A percentile compares a stretch with the other conserved stretches of the same genome.
phyloP scores from a whole-genome alignment of 257 asterid genomes.

The Forsythia viridissima region DNA sequence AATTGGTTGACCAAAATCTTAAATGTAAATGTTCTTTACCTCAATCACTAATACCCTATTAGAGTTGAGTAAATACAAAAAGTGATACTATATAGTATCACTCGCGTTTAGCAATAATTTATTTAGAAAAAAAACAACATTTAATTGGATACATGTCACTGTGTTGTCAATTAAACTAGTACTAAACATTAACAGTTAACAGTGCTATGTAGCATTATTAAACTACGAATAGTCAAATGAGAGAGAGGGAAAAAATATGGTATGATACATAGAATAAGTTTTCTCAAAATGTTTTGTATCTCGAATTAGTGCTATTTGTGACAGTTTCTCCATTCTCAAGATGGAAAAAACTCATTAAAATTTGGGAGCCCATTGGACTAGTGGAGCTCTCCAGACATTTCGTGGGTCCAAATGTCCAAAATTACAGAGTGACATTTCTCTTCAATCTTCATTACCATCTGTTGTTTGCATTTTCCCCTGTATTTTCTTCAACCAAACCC shows the following conservation, averaged over 20 bases:
- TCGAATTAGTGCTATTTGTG: background rate
- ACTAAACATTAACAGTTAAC: accelerated
- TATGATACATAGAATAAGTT: too few relatives aligned
- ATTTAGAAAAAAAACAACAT: too few relatives aligned
- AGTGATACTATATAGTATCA: too few relatives aligned
- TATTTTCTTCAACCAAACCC: background rate
- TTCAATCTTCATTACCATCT: background rate
- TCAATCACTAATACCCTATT: too few relatives aligned
- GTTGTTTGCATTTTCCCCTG: background rate
- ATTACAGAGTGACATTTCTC: background rate
- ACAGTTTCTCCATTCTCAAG: background rate
- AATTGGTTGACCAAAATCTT: background rate
- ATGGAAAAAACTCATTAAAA: background rate
- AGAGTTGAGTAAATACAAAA: too few relatives aligned
- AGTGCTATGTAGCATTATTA: too few relatives aligned
- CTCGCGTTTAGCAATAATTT: too few relatives aligned
- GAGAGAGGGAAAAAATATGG: too few relatives aligned
- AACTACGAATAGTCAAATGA: too few relatives aligned
- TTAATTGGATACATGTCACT: too few relatives aligned
- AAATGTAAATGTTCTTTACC: too few relatives aligned
- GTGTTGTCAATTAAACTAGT: too few relatives aligned
- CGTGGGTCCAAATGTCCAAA: background rate
- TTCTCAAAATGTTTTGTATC: background rate
- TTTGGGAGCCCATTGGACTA: background rate
- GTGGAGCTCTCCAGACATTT: background rate